These are phyloP conservation scores for Phytophthora pistaciae DNA, from an alignment of 352 stramenopile genomes.

Conservation along the genomic window DNA sequence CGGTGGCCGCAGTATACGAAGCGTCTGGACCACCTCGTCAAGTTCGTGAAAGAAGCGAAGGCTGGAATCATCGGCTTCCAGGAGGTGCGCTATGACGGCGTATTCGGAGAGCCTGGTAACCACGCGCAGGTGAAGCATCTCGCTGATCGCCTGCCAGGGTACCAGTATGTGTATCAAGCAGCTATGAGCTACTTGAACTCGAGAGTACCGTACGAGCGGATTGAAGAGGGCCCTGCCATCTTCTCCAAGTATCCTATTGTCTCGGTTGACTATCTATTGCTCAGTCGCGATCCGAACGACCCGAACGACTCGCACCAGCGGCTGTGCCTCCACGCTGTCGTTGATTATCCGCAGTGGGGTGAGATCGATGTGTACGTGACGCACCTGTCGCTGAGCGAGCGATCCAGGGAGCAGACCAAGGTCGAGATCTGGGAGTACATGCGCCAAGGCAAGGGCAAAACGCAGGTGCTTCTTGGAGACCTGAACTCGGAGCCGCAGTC, in stretches of 20 bases:
- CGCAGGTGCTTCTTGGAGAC: conserved; percentile 85
- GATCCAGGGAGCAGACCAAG: conserved; percentile 77
- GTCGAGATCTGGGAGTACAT: conserved; percentile 88
- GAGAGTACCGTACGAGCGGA: conserved; percentile 67
- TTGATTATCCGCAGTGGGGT: conserved; percentile 73
- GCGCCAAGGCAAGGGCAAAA: conserved; percentile 61
- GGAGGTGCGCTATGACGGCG: conserved; percentile 86
- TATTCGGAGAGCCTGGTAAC: conserved; percentile 66
- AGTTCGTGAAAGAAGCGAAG: conserved; percentile 54
- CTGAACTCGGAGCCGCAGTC: conserved; percentile 90
- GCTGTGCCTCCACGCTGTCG: conserved; percentile 81
- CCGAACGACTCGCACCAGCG: conserved; percentile 88
- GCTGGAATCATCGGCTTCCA: conserved; percentile 89
- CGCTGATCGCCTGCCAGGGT: conserved; percentile 59
- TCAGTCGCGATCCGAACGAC: conserved; percentile 84
- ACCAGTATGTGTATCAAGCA: conserved; percentile 89
- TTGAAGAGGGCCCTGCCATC: conserved; percentile 86
- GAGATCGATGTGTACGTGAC: conserved; percentile 89
- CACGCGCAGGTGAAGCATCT: conserved; percentile 88
- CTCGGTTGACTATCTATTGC: conserved; percentile 80
- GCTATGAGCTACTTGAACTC: conserved; percentile 88
- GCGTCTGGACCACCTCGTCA: conserved; percentile 76
- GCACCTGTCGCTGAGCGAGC: conserved; percentile 85
- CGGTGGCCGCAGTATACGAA: conserved; percentile 83
- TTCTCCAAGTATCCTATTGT: conserved; percentile 86